Conservation (phyloP, 208 protist genomes). For the Leishmania aethiopica region DNA sequence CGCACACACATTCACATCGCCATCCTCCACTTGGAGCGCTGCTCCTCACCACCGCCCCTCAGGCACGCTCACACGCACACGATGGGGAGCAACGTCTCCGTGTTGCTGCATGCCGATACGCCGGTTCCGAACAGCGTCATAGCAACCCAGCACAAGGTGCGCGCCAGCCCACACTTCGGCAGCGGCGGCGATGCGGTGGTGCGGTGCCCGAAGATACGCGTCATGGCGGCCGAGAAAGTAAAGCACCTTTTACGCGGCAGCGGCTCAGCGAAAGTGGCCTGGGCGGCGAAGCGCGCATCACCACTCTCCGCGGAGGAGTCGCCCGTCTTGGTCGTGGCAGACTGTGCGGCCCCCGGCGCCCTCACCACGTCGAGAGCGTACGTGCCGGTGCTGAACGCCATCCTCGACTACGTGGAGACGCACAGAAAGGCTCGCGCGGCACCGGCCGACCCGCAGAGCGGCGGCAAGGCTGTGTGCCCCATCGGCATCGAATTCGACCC, state of each 20-base stretch:
- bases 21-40: background rate
- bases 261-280: background rate
- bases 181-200: background rate
- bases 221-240: conserved; percentile 7
- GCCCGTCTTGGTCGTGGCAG: conserved; percentile 20
- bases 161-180: background rate
- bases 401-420: conserved; percentile 8
- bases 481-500: conserved; percentile 23
- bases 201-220: conserved; percentile 21
- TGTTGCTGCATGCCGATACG: conserved; percentile 18
- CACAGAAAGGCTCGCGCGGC: background rate
- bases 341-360: conserved; percentile 16
- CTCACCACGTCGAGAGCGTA: conserved; percentile 19
- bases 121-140: conserved; percentile 21
- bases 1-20: background rate
- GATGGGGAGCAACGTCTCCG: conserved; percentile 29
- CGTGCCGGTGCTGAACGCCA: conserved; percentile 14
- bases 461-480: conserved; percentile 9
- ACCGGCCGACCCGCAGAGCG: background rate
- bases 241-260: background rate
- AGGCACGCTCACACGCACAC: background rate
- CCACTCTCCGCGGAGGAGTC: background rate
- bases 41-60: conserved; percentile 11
- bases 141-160: conserved; percentile 5
- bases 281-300: background rate